Conservation (phyloP, 1,284 basidiomycete species). For the Athelia sp. region DNA sequence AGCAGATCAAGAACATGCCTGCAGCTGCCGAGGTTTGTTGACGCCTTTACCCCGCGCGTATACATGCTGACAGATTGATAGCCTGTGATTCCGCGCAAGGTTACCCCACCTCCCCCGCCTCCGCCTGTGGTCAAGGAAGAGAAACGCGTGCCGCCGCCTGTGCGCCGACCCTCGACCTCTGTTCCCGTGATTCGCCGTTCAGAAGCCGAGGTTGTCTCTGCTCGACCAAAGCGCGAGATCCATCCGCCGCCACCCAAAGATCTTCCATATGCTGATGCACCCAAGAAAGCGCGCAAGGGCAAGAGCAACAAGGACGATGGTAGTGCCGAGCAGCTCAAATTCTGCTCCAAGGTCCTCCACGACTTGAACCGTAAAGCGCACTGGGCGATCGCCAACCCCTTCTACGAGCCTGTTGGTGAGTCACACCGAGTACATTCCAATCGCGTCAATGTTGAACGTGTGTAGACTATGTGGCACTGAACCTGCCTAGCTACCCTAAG, state of each 20-base stretch:
- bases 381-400: conserved; percentile 72
- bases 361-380: conserved; percentile 83
- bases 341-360: conserved; percentile 70
- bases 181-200: conserved; percentile 75
- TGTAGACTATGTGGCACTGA: conserved; percentile 71
- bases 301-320: conserved; percentile 64
- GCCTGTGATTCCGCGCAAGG: conserved; percentile 6
- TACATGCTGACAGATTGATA: not conserved
- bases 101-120: conserved; percentile 37
- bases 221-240: conserved; percentile 95
- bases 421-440: conserved; percentile 15
- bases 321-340: conserved; percentile 84
- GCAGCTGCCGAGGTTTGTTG: conserved; percentile 65
- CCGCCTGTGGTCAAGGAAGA: conserved; percentile 31
- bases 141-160: conserved; percentile 34
- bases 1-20: conserved; percentile 83
- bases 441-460: conserved; percentile 6
- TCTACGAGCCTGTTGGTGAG: conserved; percentile 91
- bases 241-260: conserved; percentile 94
- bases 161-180: conserved; percentile 69
- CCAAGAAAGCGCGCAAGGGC: conserved; percentile 61
- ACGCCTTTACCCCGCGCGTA: not conserved
- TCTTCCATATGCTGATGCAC: conserved; percentile 74
- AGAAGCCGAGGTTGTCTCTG: conserved; percentile 49
- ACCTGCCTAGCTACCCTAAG: conserved; percentile 83